Evolutionary conservation across 2,329 filamentous ascomycete genomes (phyloP), one percentile per base, ranked within the genome.

Genomic region (Ampelomyces quisqualis): DNA sequence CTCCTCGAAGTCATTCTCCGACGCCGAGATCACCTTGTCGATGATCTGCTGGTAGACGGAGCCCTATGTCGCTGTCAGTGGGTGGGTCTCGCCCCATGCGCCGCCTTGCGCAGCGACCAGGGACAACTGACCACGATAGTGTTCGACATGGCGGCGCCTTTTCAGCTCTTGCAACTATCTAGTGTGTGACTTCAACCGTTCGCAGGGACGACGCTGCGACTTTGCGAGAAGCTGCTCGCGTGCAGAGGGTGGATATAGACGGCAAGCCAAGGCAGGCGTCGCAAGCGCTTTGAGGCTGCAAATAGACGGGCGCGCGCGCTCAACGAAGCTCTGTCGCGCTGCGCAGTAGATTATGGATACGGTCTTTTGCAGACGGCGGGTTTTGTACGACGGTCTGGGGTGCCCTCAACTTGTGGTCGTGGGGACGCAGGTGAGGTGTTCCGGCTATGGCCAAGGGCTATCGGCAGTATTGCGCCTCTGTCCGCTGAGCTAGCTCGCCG

Each of bases 1-100:
- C 73, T 98, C 93, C 70, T 98, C 93, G 68, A 98, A 97, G 72
- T 97, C 93, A 64, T 91, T 87, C 64, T 88, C 81, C 63, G 91
- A 96, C 55, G 67, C 65, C 34, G 60, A 54, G 45, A 75, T 67
- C 46, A 76, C 73, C 60, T 87, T 86, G 58, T 91, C 85, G 70
- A 97, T 88, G 67, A 98, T 90, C 73, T 93, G 88, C 70, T 84
- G 77, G 71, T 96, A 98, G 63, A 97, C 85, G 55, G 75, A 73
- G 62, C 93, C 93, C 75, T 68, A 36, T 19, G 51, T 58, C 44
- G 57, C 56, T 50, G 61, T 67, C 48, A 67, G 65, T 59, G 49
- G 40, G 41, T 34, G 40, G 49, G 38, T 48, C 30, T 32, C 18
- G 40, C 36, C n/a, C 47, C 43, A 39, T 43, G 41, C 38, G 41